phyloP scores from a whole-genome alignment of 2,329 filamentous ascomycete genomes.

The Tympanopsis confertula region DNA sequence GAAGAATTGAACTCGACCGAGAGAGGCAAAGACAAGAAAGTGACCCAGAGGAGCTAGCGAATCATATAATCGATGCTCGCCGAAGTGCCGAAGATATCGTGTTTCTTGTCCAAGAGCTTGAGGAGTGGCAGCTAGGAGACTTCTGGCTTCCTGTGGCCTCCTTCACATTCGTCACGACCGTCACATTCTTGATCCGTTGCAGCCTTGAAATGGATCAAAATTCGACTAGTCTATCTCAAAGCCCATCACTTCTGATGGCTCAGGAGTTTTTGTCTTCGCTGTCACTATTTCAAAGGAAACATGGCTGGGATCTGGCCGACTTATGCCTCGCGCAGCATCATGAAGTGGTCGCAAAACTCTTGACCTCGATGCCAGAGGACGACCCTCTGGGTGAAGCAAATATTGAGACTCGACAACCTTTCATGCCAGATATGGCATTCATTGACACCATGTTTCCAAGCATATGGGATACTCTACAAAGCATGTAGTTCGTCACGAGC shows the following conservation, averaged over 20 bases:
- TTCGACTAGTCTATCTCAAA: conserved; percentile 18
- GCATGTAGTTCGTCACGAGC: too few species aligned
- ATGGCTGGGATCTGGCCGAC: conserved; percentile 36
- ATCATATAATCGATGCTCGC: conserved; percentile 26
- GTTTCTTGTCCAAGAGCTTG: conserved; percentile 30
- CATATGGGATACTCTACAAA: conserved; percentile 4
- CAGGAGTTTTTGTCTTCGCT: conserved; percentile 26
- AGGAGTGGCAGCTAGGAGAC: conserved; percentile 26
- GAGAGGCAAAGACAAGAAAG: conserved; percentile 14
- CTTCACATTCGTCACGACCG: conserved; percentile 34
- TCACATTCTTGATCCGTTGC: conserved; percentile 35
- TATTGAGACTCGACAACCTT: conserved; percentile 3
- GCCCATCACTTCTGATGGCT: conserved; percentile 27
- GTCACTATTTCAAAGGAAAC: conserved; percentile 21
- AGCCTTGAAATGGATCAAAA: conserved; percentile 29
- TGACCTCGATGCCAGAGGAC: conserved; percentile 13
- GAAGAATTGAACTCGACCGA: conserved; percentile 32
- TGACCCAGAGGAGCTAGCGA: conserved; percentile 8
- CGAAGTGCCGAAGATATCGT: conserved; percentile 35
- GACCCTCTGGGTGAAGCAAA: neutral
- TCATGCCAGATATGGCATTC: conserved; percentile 5
- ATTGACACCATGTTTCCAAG: conserved; percentile 6
- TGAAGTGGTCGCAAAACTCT: conserved; percentile 31
- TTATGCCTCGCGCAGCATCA: conserved; percentile 33
- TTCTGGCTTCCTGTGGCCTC: conserved; percentile 37